Base-by-base conservation (phyloP, 2,329 filamentous ascomycete species). In the Alternaria solani region DNA sequence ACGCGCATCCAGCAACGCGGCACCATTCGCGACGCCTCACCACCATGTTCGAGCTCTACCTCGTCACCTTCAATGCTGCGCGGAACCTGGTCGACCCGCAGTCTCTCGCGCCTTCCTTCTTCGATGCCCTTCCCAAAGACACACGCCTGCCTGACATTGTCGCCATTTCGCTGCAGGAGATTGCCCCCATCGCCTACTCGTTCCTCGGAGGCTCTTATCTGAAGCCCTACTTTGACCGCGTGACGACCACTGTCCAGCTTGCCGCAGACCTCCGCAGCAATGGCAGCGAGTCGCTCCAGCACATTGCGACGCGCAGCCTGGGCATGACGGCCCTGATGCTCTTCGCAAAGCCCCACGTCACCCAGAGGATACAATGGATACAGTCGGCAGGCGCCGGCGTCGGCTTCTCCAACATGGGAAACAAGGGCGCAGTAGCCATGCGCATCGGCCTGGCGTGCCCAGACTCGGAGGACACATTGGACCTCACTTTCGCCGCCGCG, bases 261-360 rank as follows among this genome's bases (percentile, higher is more conserved):
- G 93, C 92, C 0, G 87, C 88, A 7, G 77, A 82, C 38, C 80
- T 81, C 52, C 79, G 78, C 56, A 76, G 67, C 67, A 70, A 68
- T 73, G 72, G 74, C 55, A 70, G 72, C 59, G 70, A 78, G 32
- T 82, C 84, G 18, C 97, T 96, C 77, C 87, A 88, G 39, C 87
- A 92, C 55, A 81, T 97, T 26, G 83, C 88, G 48, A 85, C 87
- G 23, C 86, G 88, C 46, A 93, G 95, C 76, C 86, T 94, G 49
- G 94, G 95, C 66, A 93, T 97, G 89, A 98, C 94, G 0, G 93
- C 87, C 25, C 87, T 98, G 51, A 87, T 98, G 84, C 85, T 97
- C 18, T 97, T 97, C 75, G 91, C 89, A 20, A 88, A 88, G 57
- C 84, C 89, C 3, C 80, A 84, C 43, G 71, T 86, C 42, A 83